Evolutionary conservation across 2,329 filamentous ascomycete genomes (phyloP), one percentile per base, ranked within the genome.

Genomic region (Bipolaris oryzae): DNA sequence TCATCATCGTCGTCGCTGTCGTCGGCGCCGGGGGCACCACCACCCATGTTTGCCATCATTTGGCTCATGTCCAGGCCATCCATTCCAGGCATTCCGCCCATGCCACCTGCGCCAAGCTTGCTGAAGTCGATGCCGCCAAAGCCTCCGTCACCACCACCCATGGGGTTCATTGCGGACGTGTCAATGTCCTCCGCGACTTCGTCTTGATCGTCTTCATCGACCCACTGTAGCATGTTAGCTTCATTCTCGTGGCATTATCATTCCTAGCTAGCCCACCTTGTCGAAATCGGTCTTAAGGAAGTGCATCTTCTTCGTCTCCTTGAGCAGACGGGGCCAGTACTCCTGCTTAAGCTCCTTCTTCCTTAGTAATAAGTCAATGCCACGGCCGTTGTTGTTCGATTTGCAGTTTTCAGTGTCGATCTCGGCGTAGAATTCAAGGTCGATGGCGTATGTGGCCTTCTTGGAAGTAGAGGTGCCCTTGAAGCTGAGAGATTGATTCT

Each of bases 251-350:
- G 3, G 0, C 33, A 1, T 13, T 13, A 21, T 7, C 9, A 3
- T 10, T 25, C 18, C 16, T 38, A 33, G 7, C 2, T n/a, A 11
- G 69, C 83, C 58, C 76, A 89, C 87, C 89, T 96, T 97, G 83
- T 97, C 93, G 72, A 99, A 99, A 82, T 99, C 90, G 64, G 95
- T 98, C 89, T 96, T 96, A 74, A 99, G 81, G 86, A 92, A 99
- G 82, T 98, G 95, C 53, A 91, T 81, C 84, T 92, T 96, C 85
- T 91, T 89, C 67, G 82, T 79, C 59, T 94, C 91, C 88, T 97
- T 97, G 76, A 97, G 85, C 73, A 99, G 85, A 64, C 95, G 88
- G 62, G 93, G 93, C 95, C 95, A 99, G 86, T 89, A 98, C 80
- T 95, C 92, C 74, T 92, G 87, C 80, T 92, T 91, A 65, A 95